A percentile compares a stretch with the other conserved stretches of the same genome.
phyloP scores from a whole-genome alignment of 495 filamentous ascomycete species.

The Choiromyces venosus region DNA sequence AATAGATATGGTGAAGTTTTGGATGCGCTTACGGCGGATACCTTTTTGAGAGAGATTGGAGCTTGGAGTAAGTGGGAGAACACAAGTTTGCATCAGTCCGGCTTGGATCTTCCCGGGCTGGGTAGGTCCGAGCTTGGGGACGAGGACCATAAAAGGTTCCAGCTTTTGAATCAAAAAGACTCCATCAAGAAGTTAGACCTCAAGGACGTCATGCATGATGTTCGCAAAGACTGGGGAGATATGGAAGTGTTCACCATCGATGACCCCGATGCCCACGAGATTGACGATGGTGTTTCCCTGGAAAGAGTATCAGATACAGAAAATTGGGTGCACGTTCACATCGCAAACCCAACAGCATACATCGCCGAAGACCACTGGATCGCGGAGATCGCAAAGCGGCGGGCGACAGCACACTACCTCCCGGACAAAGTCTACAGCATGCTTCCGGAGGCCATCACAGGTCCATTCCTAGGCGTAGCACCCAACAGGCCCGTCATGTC shows the following conservation, averaged over 20 bases:
- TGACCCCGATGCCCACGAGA: conserved; percentile 61
- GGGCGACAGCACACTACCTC: conserved; percentile 64
- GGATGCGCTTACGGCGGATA: conserved; percentile 54
- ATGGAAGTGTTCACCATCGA: conserved; percentile 82
- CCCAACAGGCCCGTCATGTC: conserved; percentile 66
- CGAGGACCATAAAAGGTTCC: conserved; percentile 41
- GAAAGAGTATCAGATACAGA: conserved; percentile 56
- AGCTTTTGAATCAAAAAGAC: conserved; percentile 18
- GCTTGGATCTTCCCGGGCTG: conserved; percentile 58
- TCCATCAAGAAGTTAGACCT: conserved; percentile 40
- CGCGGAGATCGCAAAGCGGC: conserved; percentile 59
- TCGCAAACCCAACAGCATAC: conserved; percentile 91
- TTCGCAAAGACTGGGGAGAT: conserved; percentile 67
- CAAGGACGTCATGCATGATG: conserved; percentile 52
- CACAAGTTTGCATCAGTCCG: conserved; percentile 55
- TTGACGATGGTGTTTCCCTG: conserved; percentile 85
- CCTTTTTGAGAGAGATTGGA: conserved; percentile 82
- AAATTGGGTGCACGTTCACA: conserved; percentile 82
- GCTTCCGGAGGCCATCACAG: conserved; percentile 57
- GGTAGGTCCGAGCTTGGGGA: conserved; percentile 45
- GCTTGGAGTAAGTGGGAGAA: conserved; percentile 78
- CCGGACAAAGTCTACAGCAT: conserved; percentile 69
- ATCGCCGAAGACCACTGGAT: conserved; percentile 55
- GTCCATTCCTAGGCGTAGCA: conserved; percentile 63
- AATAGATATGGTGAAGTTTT: conserved; percentile 61